Evolutionary conservation across 495 filamentous ascomycete species (phyloP).

Genomic region (Penicillium cataractarum): DNA sequence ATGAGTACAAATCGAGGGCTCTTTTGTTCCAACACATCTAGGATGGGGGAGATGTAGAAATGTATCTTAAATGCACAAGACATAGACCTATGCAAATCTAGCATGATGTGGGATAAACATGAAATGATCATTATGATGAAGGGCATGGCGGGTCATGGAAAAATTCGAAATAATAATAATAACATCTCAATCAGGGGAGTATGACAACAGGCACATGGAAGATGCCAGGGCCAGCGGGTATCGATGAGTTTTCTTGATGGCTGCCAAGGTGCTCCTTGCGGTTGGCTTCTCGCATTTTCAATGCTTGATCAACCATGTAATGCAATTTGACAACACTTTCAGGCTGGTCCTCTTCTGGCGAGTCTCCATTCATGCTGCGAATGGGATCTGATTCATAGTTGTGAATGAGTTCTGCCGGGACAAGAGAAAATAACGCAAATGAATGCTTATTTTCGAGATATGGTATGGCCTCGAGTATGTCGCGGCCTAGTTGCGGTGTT

Average conservation of each 20-base stretch:
- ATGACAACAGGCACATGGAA: constrained; percentile 37
- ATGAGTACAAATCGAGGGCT: background rate
- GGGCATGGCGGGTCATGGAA: constrained; percentile 7
- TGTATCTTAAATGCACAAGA: background rate
- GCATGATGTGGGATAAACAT: background rate
- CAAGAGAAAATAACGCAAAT: constrained; percentile 31
- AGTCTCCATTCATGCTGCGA: constrained; percentile 16
- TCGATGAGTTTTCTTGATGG: constrained; percentile 1
- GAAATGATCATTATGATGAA: constrained; percentile 1
- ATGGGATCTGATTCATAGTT: constrained; percentile 23
- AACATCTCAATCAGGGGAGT: constrained; percentile 26
- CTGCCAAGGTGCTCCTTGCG: constrained; percentile 19
- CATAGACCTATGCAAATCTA: constrained; percentile 1
- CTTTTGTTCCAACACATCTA: constrained; percentile 8
- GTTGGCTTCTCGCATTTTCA: constrained; percentile 35
- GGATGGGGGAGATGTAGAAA: background rate
- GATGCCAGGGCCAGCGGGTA: constrained; percentile 20
- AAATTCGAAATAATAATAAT: background rate
- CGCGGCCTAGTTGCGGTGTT: constrained; percentile 3
- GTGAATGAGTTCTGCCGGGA: constrained; percentile 20
- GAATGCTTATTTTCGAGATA: constrained; percentile 23
- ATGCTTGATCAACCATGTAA: constrained; percentile 30
- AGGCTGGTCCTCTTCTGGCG: constrained; percentile 24
- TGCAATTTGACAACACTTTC: constrained; percentile 28
- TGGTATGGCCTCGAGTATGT: constrained; percentile 21